Evolutionary conservation across 2,329 filamentous ascomycete species (phyloP).

Genomic region (Arthroderma uncinatum): DNA sequence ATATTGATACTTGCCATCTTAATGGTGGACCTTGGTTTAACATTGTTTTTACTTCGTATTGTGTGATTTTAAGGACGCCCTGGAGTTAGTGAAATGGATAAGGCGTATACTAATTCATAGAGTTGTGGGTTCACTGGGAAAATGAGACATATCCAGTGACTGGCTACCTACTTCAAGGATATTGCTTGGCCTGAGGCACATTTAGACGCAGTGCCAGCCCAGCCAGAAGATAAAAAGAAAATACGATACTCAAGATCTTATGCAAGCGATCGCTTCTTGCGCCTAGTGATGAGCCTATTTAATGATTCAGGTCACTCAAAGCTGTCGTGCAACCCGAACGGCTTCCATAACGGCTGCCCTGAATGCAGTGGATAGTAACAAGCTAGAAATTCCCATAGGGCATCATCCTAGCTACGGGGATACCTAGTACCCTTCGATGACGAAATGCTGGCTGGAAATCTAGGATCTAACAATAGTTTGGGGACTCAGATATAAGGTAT

Average conservation of each 20-base stretch:
- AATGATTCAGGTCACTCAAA: not conserved
- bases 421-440: not conserved
- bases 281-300: not conserved
- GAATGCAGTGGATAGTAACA: not conserved
- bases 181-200: not conserved
- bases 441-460: not conserved
- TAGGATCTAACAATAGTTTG: not conserved
- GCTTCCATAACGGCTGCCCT: not conserved
- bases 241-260: not conserved
- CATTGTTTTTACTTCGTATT: conserved; percentile 3
- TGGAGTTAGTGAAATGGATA: not conserved
- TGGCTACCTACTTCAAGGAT: not conserved
- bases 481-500: not conserved
- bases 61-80: not conserved
- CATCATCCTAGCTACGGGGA: not conserved
- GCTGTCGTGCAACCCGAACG: not conserved
- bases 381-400: not conserved
- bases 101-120: not conserved
- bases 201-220: not conserved
- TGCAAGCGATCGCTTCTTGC: not conserved
- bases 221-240: not conserved
- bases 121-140: not conserved
- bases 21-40: not conserved
- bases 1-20: not conserved
- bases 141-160: not conserved